phyloP scores from a whole-genome alignment of 2,329 filamentous ascomycete species.

The Aspergillus fumigatus region DNA sequence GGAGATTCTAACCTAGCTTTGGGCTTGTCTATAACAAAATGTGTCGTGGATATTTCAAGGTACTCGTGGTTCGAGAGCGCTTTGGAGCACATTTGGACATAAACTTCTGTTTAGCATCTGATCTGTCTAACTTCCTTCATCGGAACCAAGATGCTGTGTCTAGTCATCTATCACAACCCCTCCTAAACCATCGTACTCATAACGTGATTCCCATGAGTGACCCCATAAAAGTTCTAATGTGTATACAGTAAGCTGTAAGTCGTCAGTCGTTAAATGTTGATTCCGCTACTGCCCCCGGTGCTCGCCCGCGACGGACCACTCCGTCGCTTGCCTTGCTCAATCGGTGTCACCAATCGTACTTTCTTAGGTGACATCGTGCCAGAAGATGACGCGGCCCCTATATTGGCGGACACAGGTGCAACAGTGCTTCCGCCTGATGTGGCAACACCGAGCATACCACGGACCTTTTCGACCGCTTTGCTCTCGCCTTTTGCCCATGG shows the following conservation, averaged over 20 bases:
- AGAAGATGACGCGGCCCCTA: constrained; percentile 22
- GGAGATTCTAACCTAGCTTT: constrained; percentile 44
- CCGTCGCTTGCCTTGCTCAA: constrained; percentile 34
- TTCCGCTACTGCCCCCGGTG: constrained; percentile 11
- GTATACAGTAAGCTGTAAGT: neutral
- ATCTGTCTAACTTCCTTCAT: neutral
- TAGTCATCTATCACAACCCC: neutral
- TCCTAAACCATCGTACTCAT: neutral
- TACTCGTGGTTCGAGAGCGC: neutral
- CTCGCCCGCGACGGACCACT: constrained; percentile 18
- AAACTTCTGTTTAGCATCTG: neutral
- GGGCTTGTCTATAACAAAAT: neutral
- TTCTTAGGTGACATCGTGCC: constrained; percentile 41
- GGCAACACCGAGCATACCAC: constrained; percentile 38
- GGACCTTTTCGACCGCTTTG: constrained; percentile 43
- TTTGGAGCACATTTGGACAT: neutral
- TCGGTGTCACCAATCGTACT: constrained; percentile 42
- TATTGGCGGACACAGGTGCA: constrained; percentile 17
- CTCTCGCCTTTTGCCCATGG: constrained; percentile 42
- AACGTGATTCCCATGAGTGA: neutral
- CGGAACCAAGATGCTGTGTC: neutral
- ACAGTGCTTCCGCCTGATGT: constrained; percentile 21
- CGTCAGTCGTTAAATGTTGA: constrained; percentile 6
- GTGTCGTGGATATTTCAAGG: neutral
- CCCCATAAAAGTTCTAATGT: neutral